Conservation (phyloP, 768 basidiomycete species). For the Leccinum variicolor region DNA sequence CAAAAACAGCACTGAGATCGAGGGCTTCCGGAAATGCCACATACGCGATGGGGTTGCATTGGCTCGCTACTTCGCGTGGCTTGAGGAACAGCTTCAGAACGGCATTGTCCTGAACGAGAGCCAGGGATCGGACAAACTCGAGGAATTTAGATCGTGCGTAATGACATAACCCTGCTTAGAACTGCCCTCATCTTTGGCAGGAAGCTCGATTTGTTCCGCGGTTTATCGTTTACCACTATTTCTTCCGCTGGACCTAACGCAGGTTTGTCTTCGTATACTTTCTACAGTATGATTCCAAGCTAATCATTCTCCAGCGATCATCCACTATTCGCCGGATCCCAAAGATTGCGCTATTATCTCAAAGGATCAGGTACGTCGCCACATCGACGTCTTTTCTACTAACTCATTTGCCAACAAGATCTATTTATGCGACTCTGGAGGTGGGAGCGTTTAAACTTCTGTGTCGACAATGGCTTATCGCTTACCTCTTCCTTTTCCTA, state of each 20-base stretch:
- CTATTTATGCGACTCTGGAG: conserved; percentile 87
- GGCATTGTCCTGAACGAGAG: conserved; percentile 70
- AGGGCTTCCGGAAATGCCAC: conserved; percentile 86
- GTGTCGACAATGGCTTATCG: not conserved
- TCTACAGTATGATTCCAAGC: not conserved
- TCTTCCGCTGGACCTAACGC: conserved; percentile 91
- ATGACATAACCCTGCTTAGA: not conserved
- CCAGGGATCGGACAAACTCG: conserved; percentile 74
- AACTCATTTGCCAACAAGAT: conserved; percentile 46
- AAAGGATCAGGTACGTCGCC: conserved; percentile 57
- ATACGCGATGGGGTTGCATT: conserved; percentile 89
- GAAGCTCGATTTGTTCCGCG: conserved; percentile 75
- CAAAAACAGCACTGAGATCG: conserved; percentile 78
- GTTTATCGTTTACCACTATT: conserved; percentile 89
- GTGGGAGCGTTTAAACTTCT: conserved; percentile 30
- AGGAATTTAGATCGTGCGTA: conserved; percentile 78
- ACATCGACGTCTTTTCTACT: conserved; percentile 14
- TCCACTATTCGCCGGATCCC: conserved; percentile 87
- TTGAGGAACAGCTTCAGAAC: conserved; percentile 74
- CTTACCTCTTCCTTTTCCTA: conserved; percentile 17
- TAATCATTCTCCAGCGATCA: conserved; percentile 58
- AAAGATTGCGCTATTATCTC: conserved; percentile 69
- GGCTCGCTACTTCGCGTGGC: conserved; percentile 89
- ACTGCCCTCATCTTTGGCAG: conserved; percentile 35
- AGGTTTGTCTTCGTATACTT: conserved; percentile 43